Conservation (phyloP, 2,329 filamentous ascomycete genomes). For the Botrytis cinerea region DNA sequence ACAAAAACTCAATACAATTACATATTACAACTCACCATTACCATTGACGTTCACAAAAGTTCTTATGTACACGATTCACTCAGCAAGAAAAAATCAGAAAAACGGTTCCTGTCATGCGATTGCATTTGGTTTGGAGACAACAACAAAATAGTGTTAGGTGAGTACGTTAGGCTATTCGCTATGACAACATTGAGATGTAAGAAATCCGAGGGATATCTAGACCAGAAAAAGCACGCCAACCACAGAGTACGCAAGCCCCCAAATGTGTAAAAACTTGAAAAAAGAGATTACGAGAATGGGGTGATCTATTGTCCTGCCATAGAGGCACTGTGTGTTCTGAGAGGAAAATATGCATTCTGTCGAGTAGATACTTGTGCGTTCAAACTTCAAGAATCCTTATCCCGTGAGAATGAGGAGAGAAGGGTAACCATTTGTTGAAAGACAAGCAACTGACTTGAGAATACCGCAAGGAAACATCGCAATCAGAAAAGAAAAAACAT, state of each 20-base stretch:
- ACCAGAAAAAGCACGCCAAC: conserved; percentile 35
- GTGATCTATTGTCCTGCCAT: conserved; percentile 37
- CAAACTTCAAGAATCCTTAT: conserved; percentile 35
- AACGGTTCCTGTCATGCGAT: conserved; percentile 1
- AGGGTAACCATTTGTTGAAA: conserved; percentile 28
- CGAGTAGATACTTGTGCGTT: conserved; percentile 39
- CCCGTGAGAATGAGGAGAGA: conserved; percentile 33
- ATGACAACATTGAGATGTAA: conserved; percentile 21
- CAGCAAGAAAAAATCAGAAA: neutral
- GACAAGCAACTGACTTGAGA: conserved; percentile 23
- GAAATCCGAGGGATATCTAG: conserved; percentile 37
- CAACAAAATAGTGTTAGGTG: conserved; percentile 18
- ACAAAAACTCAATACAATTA: neutral
- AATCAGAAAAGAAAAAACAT: conserved; percentile 43
- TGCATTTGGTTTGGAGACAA: conserved; percentile 13
- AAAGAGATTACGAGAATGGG: conserved; percentile 31
- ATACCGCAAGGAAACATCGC: conserved; percentile 33
- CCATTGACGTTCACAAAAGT: neutral
- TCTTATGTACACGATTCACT: neutral
- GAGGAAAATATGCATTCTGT: conserved; percentile 38
- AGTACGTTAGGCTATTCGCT: conserved; percentile 21
- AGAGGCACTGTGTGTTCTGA: conserved; percentile 35
- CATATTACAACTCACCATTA: neutral
- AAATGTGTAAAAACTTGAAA: conserved; percentile 33
- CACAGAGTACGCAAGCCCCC: conserved; percentile 33